Evolutionary conservation across 2,329 filamentous ascomycete genomes (phyloP), one percentile per base, ranked within the genome.

Genomic region (Pseudogymnoascus sp.): DNA sequence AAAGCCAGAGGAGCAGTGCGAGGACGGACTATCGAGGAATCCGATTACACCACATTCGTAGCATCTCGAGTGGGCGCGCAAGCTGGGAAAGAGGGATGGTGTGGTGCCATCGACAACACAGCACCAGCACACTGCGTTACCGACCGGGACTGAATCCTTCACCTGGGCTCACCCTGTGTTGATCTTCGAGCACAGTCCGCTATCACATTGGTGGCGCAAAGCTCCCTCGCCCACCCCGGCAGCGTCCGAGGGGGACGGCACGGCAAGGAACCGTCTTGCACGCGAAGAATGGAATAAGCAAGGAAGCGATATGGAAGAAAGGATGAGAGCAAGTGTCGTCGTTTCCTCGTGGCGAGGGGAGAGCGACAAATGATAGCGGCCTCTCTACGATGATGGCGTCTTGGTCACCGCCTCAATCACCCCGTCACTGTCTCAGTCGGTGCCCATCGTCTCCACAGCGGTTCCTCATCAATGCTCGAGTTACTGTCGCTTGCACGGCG

Each of bases 251-350:
- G 45, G n/a, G 6, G n/a, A 18, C 10, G 45, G n/a, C 45, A 52
- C n/a, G 8, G 45, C 27, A 52, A 52, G 4, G 27, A 52, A 52
- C n/a, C 21, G 45, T 18, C 15, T n/a, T 52, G 2, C 45, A 52
- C 45, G 27, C n/a, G 27, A 31, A 27, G 45, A 31, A 52, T 55
- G n/a, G 48, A 55, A 52, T 52, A 52, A 55, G 48, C 27, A 33
- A 55, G 48, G 48, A 55, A 33, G 48, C 48, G 27, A 55, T 33
- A 55, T 55, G 48, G 48, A 55, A 55, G 48, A 9, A 33, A 21
- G 13, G 27, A 33, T 13, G 48, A 18, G 29, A 9, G n/a, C 7
- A 9, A 55, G 29, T 18, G 8, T 55, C 48, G 29, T 55, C 12
- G 48, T 5, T 18, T 12, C 48, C 48, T 55, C 48, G 48, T 55